Conservation (phyloP, 768 basidiomycete genomes). For the Tubosaeta sp. region DNA sequence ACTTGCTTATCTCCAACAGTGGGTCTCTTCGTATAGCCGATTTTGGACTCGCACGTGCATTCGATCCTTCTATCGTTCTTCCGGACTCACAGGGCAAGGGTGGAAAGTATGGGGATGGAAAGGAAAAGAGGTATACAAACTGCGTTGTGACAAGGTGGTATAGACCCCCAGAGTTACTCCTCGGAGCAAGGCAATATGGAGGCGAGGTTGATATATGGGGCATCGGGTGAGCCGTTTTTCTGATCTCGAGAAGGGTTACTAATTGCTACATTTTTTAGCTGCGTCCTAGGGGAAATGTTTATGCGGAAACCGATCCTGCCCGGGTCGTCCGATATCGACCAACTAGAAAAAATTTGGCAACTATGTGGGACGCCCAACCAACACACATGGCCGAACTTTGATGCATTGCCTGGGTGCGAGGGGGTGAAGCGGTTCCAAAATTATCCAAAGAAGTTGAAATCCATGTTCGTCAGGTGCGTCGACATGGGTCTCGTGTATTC, state of each 20-base stretch:
- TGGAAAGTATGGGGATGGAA: constrained; percentile 38
- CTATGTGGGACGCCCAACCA: constrained; percentile 88
- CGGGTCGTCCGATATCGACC: constrained; percentile 87
- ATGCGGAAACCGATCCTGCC: constrained; percentile 79
- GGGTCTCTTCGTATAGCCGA: constrained; percentile 89
- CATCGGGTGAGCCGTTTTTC: constrained; percentile 62
- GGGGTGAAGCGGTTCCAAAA: constrained; percentile 63
- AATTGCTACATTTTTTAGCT: constrained; percentile 41
- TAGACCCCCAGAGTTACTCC: constrained; percentile 85
- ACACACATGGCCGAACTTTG: constrained; percentile 75
- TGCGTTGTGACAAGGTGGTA: constrained; percentile 97
- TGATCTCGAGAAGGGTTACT: not conserved
- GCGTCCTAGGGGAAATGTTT: constrained; percentile 98
- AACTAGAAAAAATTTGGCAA: constrained; percentile 83
- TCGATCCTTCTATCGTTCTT: constrained; percentile 48
- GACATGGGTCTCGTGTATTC: not conserved
- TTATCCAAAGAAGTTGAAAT: constrained; percentile 51
- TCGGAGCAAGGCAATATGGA: constrained; percentile 87
- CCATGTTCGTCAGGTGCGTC: constrained; percentile 57
- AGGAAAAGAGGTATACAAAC: constrained; percentile 83
- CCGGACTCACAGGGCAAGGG: constrained; percentile 20
- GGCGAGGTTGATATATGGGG: constrained; percentile 98
- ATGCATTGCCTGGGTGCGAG: constrained; percentile 72
- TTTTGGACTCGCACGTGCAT: constrained; percentile 91
- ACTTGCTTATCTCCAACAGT: constrained; percentile 85